phyloP scores from a whole-genome alignment of 208 protist genomes.

The Strigomonas culicis region DNA sequence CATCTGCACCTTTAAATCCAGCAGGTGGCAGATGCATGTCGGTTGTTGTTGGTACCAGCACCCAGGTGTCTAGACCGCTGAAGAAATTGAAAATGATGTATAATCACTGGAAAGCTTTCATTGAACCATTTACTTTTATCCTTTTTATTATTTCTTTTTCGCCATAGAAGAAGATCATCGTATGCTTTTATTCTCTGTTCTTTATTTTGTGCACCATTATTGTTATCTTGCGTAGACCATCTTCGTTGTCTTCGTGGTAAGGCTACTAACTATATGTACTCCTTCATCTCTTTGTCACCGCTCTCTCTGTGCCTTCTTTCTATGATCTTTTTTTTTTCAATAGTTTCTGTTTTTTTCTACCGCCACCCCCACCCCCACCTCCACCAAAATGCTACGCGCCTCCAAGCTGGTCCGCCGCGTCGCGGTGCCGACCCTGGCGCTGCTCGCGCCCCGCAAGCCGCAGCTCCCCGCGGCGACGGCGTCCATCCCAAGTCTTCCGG shows the following conservation, averaged over 20 bases:
- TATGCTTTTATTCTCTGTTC: constrained; percentile 1
- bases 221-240: constrained; percentile 2
- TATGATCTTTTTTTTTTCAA: neutral
- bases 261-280: too few species aligned
- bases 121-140: constrained; percentile 13
- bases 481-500: neutral
- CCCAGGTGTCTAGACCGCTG: too few species aligned
- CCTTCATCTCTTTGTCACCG: too few species aligned
- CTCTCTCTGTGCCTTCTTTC: neutral
- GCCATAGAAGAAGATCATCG: neutral
- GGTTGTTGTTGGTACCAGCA: too few species aligned
- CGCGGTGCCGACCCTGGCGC: constrained; percentile 7
- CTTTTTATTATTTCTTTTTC: constrained; percentile 9
- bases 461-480: neutral
- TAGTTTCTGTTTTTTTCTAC: constrained; percentile 1
- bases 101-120: too few species aligned
- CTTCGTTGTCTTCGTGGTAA: too few species aligned
- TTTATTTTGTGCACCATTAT: constrained; percentile 8
- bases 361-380: too few species aligned
- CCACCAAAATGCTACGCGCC: constrained; percentile 15
- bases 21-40: too few species aligned
- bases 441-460: constrained; percentile 10
- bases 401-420: constrained; percentile 11
- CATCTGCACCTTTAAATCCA: too few species aligned
- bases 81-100: too few species aligned